A percentile compares a stretch with the other conserved stretches of the same genome.
Conservation (phyloP, 768 basidiomycete genomes). For the Xerocomus potaroensis region DNA sequence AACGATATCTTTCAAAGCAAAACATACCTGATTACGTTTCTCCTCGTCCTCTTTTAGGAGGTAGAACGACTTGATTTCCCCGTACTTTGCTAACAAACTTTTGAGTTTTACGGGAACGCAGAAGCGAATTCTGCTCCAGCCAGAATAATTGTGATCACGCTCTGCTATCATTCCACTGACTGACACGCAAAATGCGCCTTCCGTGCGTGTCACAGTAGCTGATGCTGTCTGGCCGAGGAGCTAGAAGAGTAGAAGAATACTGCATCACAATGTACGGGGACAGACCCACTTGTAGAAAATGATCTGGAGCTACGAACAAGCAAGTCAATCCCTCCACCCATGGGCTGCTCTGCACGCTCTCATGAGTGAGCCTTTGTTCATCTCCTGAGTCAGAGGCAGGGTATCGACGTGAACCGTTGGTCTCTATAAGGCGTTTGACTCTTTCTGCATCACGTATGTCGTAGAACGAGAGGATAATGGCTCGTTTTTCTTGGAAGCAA, state of each 20-base stretch:
- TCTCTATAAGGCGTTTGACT: slow-evolving; percentile 41
- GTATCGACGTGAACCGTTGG: slow-evolving; percentile 8
- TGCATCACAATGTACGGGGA: slow-evolving; percentile 2
- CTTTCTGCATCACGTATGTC: slow-evolving; percentile 53
- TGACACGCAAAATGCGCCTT: slow-evolving; percentile 49
- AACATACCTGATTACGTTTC: slow-evolving; percentile 27
- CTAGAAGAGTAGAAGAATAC: slow-evolving; percentile 31
- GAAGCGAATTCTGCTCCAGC: slow-evolving; percentile 23
- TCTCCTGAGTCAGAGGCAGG: slow-evolving; percentile 1
- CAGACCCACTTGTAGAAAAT: slow-evolving; percentile 40
- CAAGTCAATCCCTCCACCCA: slow-evolving; percentile 35
- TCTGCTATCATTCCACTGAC: slow-evolving; percentile 29
- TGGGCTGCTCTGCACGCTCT: neutral
- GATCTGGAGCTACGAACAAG: slow-evolving; percentile 42
- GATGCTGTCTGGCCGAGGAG: slow-evolving; percentile 47
- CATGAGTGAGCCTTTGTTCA: slow-evolving; percentile 5
- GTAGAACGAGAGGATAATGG: slow-evolving; percentile 57
- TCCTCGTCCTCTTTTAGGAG: slow-evolving; percentile 24
- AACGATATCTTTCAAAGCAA: neutral
- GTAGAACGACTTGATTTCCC: slow-evolving; percentile 29
- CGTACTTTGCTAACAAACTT: slow-evolving; percentile 27
- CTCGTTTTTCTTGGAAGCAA: slow-evolving; percentile 46
- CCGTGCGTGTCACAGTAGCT: slow-evolving; percentile 44
- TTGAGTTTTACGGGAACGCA: slow-evolving; percentile 29
- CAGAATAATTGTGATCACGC: slow-evolving; percentile 19